Evolutionary conservation across 2,329 filamentous ascomycete genomes (phyloP), one percentile per base, ranked within the genome.

Genomic region (Juglanconis sp.): DNA sequence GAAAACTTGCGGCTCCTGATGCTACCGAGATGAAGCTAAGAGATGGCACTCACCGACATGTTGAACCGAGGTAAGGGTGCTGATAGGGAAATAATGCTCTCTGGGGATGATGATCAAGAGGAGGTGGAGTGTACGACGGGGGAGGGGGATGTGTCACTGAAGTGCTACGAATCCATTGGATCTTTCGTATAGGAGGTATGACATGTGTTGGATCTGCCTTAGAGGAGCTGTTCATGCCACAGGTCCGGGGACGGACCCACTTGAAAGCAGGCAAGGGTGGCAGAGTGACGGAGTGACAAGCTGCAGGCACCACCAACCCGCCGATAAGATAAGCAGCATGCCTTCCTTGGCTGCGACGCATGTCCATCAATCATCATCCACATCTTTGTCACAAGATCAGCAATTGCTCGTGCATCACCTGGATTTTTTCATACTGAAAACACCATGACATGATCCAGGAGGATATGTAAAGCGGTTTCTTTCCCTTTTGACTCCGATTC

Each of bases 11-110:
- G 50, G 52, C 56, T 60, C 44, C 54, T 57, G 36, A 36, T 57
- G 38, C 61, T 61, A 57, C 61, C 57, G 61, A 63, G 54, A 63
- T 63, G 55, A 60, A 52, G 53, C 53, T 51, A 52, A 50, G 46
- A 36, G 49, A 51, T 42, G 44, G 42, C 42, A 60, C 61, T 63
- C 53, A 63, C 61, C 47, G 61, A 60, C 61, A 63, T 63, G n/a
- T 54, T 63, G 61, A 60, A 61, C 61, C 61, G 61, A 63, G 51
- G 60, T 62, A 42, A 35, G 30, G 35, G 5, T 40, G 42, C 36
- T 31, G 36, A 55, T 54, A 40, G 32, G 32, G 36, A 38, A 53
- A 34, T 4, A 30, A 5, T 57, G 53, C 24, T 56, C 38, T 48
- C 24, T n/a, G 17, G 48, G 30, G 40, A 38, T 31, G 36, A 40